These are phyloP conservation scores for Cercis canadensis DNA, from an alignment of 306 rosid genomes.

Conservation along the genomic window DNA sequence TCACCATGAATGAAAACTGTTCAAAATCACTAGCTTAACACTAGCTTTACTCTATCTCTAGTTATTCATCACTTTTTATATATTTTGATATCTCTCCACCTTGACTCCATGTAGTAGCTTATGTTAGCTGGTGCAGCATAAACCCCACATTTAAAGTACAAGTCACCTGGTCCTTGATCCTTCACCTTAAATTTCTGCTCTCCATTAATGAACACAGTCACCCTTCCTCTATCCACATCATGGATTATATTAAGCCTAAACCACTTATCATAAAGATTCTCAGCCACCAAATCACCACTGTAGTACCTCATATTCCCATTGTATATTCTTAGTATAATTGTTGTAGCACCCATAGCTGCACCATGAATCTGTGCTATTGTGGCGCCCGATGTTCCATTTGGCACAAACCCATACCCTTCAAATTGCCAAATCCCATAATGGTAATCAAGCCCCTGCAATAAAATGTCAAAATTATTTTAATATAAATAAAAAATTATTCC, in stretches of 20 bases:
- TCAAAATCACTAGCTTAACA: too few species aligned
- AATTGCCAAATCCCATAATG: conserved; percentile 57
- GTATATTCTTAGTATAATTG: conserved; percentile 47
- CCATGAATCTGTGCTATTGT: conserved; percentile 56
- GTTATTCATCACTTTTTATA: conserved; percentile 35
- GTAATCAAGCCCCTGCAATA: conserved; percentile 48
- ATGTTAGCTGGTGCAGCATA: conserved; percentile 39
- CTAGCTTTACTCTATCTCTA: too few species aligned
- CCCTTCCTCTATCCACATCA: conserved; percentile 43
- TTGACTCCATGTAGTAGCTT: conserved; percentile 46
- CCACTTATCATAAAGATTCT: conserved; percentile 53
- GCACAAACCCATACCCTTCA: conserved; percentile 58
- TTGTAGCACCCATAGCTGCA: conserved; percentile 41
- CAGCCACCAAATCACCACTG: conserved; percentile 31
- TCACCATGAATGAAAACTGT: too few species aligned
- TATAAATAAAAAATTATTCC: too few species aligned
- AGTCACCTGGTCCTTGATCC: conserved; percentile 40
- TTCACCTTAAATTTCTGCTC: conserved; percentile 26
- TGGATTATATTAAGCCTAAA: conserved; percentile 51
- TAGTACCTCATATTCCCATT: conserved; percentile 52
- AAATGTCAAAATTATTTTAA: too few species aligned
- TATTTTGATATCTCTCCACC: conserved; percentile 46
- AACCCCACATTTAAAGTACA: conserved; percentile 50
- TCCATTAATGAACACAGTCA: conserved; percentile 44
- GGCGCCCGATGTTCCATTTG: conserved; percentile 55